A percentile compares a stretch with the other conserved stretches of the same genome.
phyloP scores from a whole-genome alignment of 352 stramenopile species.

The Globisporangium okanoganense region DNA sequence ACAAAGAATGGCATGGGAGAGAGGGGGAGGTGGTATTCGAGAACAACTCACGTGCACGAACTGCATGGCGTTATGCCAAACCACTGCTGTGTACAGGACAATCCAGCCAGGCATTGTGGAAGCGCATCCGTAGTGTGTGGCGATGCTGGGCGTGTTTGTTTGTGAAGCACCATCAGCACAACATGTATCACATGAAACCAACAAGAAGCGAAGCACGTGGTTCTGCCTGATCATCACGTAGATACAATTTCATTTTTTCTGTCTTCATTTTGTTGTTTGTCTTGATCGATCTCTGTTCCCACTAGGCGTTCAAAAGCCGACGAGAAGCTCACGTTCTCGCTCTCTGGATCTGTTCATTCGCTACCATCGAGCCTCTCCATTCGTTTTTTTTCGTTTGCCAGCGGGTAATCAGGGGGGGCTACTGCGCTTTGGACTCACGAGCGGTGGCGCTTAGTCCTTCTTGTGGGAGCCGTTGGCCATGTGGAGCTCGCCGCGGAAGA shows the following conservation, averaged over 20 bases:
- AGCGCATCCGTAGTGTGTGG: too few species aligned
- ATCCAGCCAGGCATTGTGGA: too few species aligned
- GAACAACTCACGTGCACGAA: too few species aligned
- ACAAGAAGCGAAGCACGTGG: too few species aligned
- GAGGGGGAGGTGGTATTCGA: background rate
- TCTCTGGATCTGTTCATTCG: background rate
- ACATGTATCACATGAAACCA: background rate
- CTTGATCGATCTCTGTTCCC: background rate
- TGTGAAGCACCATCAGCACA: too few species aligned
- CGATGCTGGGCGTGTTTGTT: too few species aligned
- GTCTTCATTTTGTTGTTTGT: conserved; percentile 1
- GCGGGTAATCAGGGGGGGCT: background rate
- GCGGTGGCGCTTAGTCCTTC: conserved; percentile 48
- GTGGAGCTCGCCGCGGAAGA: conserved; percentile 56
- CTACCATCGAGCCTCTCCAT: background rate
- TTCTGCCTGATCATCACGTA: conserved; percentile 2
- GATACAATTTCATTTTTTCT: conserved; percentile 3
- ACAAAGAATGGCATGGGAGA: background rate
- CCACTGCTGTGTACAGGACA: background rate
- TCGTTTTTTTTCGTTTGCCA: background rate
- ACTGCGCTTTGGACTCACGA: too few species aligned
- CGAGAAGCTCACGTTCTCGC: background rate
- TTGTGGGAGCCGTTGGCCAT: conserved; percentile 69
- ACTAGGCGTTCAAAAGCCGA: background rate
- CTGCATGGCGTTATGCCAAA: background rate